phyloP scores from a whole-genome alignment of 2,329 filamentous ascomycete genomes.

The Periglandula ipomoeae region DNA sequence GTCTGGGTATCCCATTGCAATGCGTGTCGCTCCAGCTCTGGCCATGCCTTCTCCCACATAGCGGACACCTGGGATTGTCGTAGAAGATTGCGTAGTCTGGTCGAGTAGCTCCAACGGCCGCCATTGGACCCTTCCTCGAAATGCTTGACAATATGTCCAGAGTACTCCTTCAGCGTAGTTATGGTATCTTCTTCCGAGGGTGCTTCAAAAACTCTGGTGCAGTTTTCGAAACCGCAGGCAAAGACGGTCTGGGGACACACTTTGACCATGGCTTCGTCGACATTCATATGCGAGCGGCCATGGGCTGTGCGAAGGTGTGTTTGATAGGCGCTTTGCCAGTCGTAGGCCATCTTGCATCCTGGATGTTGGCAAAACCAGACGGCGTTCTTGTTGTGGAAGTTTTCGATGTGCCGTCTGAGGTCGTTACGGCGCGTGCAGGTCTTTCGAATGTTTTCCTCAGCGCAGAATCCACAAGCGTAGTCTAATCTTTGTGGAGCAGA shows the following conservation, averaged over 20 bases:
- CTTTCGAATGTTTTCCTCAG: conserved; percentile 19
- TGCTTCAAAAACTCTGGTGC: conserved; percentile 34
- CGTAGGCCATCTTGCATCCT: conserved; percentile 35
- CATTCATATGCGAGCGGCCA: conserved; percentile 30
- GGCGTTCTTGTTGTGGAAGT: conserved; percentile 37
- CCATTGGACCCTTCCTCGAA: conserved; percentile 32
- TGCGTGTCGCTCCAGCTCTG: conserved; percentile 23
- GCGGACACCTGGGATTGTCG: conserved; percentile 27
- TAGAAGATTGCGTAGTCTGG: conserved; percentile 35
- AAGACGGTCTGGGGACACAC: conserved; percentile 38
- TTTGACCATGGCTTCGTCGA: conserved; percentile 32
- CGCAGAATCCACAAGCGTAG: conserved; percentile 22
- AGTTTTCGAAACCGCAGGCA: conserved; percentile 38
- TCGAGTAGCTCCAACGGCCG: conserved; percentile 35
- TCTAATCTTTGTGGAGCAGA: conserved; percentile 15
- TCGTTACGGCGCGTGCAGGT: conserved; percentile 24
- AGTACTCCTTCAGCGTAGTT: conserved; percentile 34
- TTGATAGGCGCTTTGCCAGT: conserved; percentile 39
- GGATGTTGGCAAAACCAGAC: conserved; percentile 37
- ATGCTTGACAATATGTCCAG: conserved; percentile 37
- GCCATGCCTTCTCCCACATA: conserved; percentile 28
- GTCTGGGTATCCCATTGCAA: conserved; percentile 33
- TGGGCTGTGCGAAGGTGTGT: conserved; percentile 36
- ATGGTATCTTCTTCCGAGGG: conserved; percentile 28
- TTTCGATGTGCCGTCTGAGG: conserved; percentile 38